Percentiles rank a stretch among this genome's conserved stretches.
Evolutionary conservation across 805 yeast genomes (phyloP).

Genomic region (Kazachstania viticola): DNA sequence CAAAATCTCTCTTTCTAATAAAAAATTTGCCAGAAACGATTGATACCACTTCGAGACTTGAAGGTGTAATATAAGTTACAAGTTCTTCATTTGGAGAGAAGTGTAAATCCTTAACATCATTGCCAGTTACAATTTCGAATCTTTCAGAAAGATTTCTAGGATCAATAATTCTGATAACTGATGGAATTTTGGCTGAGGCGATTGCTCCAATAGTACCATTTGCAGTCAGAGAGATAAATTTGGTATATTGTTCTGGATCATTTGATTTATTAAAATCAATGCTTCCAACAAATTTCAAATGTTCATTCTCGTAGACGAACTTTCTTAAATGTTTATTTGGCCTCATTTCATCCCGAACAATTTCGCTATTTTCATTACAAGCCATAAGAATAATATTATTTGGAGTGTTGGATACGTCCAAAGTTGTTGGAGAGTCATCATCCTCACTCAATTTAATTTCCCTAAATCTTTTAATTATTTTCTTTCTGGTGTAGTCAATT

Average conservation of each 20-base stretch:
- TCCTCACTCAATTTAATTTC: slow-evolving; percentile 48
- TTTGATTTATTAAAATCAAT: slow-evolving; percentile 42
- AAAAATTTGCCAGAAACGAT: slow-evolving; percentile 31
- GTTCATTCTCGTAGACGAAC: slow-evolving; percentile 49
- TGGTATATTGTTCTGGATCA: slow-evolving; percentile 44
- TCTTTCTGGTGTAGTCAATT: slow-evolving; percentile 39
- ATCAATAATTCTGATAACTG: slow-evolving; percentile 50
- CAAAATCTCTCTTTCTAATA: slow-evolving; percentile 27
- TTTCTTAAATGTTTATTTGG: slow-evolving; percentile 62
- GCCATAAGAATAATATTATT: slow-evolving; percentile 51
- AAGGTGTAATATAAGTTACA: slow-evolving; percentile 50
- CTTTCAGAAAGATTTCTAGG: slow-evolving; percentile 42
- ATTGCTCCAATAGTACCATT: slow-evolving; percentile 57
- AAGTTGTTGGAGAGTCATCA: slow-evolving; percentile 83
- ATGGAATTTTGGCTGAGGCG: slow-evolving; percentile 57
- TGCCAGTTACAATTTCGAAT: slow-evolving; percentile 41
- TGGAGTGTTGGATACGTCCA: slow-evolving; percentile 41
- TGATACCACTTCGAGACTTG: slow-evolving; percentile 35
- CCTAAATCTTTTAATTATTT: slow-evolving; percentile 44
- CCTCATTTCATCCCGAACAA: too few relatives aligned
- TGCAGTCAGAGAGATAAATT: slow-evolving; percentile 43
- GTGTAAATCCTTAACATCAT: slow-evolving; percentile 52
- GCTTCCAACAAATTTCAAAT: slow-evolving; percentile 46
- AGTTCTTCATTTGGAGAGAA: slow-evolving; percentile 58
- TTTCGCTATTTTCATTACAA: slow-evolving; percentile 58